phyloP scores from a whole-genome alignment of 805 yeast species.

The Zygosaccharomyces siamensis region DNA sequence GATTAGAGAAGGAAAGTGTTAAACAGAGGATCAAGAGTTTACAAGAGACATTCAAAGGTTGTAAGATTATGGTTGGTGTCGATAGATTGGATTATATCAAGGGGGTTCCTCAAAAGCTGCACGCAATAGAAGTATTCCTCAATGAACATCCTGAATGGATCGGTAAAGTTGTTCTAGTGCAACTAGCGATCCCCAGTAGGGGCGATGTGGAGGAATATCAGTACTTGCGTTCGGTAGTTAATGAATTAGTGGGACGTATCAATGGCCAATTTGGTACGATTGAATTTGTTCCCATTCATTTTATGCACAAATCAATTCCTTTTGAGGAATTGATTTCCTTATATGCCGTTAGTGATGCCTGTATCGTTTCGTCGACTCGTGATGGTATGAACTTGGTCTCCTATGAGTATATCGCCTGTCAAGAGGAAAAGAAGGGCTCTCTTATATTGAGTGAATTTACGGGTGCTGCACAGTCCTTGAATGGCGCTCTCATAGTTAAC shows the following conservation, averaged over 20 bases:
- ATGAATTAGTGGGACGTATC: conserved; percentile 93
- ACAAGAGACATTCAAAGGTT: conserved; percentile 61
- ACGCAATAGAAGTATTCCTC: conserved; percentile 90
- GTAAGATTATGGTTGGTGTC: conserved; percentile 90
- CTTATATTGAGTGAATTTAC: conserved; percentile 91
- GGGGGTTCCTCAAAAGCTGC: conserved; percentile 96
- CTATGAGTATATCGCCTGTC: conserved; percentile 96
- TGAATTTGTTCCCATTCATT: conserved; percentile 96
- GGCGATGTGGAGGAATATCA: conserved; percentile 99
- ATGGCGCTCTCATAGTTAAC: conserved; percentile 89
- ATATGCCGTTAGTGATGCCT: conserved; percentile 81
- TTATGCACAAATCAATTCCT: conserved; percentile 85
- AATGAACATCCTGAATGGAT: conserved; percentile 97
- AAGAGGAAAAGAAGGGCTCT: conserved; percentile 77
- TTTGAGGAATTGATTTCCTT: conserved; percentile 89
- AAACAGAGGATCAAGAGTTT: conserved; percentile 60
- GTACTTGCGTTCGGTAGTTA: conserved; percentile 85
- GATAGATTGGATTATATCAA: conserved; percentile 95
- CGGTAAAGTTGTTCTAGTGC: conserved; percentile 92
- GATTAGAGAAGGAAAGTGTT: conserved; percentile 60
- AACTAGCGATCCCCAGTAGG: conserved; percentile 95
- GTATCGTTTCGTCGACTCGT: conserved; percentile 88
- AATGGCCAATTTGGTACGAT: conserved; percentile 95
- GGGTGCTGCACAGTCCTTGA: conserved; percentile 97
- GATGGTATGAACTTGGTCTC: conserved; percentile 98